phyloP scores from a whole-genome alignment of 208 protist genomes.

The Borovskyia barvae region DNA sequence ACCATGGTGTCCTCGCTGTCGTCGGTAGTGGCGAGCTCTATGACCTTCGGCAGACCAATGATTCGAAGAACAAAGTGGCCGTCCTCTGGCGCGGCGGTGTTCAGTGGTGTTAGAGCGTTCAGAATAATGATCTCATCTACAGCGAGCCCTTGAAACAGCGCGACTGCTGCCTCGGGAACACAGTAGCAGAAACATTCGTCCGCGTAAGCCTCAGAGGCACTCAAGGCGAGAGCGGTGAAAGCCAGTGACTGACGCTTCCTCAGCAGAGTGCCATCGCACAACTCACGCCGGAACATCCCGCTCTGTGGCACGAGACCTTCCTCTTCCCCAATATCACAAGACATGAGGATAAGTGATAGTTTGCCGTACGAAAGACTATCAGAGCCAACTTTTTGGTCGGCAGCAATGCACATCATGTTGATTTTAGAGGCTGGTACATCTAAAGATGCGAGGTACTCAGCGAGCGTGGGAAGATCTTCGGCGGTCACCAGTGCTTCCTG shows the following conservation, averaged over 20 bases:
- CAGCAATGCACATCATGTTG: conserved; percentile 73
- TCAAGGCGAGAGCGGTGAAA: conserved; percentile 63
- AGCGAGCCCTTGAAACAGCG: conserved; percentile 15
- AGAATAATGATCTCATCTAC: conserved; percentile 46
- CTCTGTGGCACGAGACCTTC: conserved; percentile 32
- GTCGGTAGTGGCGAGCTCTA: conserved; percentile 56
- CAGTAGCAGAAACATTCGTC: conserved; percentile 63
- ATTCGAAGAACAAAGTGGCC: conserved; percentile 39
- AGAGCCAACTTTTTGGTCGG: conserved; percentile 63
- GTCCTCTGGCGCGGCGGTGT: conserved; percentile 18
- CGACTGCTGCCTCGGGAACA: conserved; percentile 22
- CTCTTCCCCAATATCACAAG: conserved; percentile 33
- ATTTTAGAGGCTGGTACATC: conserved; percentile 43
- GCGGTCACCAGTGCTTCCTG: conserved; percentile 13
- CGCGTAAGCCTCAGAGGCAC: conserved; percentile 48
- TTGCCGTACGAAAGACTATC: conserved; percentile 71
- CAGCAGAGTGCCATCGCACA: conserved; percentile 47
- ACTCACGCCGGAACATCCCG: conserved; percentile 27
- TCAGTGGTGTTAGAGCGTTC: conserved; percentile 49
- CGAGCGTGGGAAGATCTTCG: conserved; percentile 43
- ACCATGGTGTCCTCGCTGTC: conserved; percentile 46
- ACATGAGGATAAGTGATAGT: conserved; percentile 64
- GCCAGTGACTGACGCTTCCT: conserved; percentile 40
- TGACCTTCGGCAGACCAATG: conserved; percentile 68
- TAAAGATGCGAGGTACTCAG: conserved; percentile 29